Evolutionary conservation across 352 stramenopile genomes (phyloP).

Genomic region (Globisporangium emineosum): DNA sequence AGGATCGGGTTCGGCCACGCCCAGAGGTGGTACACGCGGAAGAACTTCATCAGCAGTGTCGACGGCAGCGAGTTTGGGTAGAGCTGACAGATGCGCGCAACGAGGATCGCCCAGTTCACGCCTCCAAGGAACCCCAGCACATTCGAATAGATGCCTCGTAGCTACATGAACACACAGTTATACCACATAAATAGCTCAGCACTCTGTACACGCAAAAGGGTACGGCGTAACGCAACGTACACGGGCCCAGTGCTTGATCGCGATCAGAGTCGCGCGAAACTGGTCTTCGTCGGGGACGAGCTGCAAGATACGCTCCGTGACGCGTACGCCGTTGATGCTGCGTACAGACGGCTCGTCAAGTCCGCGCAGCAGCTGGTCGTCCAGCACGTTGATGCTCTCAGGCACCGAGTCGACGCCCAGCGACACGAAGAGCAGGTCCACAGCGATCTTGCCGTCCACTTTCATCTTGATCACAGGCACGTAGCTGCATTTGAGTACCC

Average conservation of each 20-base stretch:
- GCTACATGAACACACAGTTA: constrained; percentile 20
- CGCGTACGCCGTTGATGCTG: constrained; percentile 94
- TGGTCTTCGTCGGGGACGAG: constrained; percentile 80
- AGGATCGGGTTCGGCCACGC: constrained; percentile 95
- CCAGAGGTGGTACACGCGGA: constrained; percentile 94
- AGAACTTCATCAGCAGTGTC: constrained; percentile 93
- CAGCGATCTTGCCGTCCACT: constrained; percentile 76
- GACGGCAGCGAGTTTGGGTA: constrained; percentile 84
- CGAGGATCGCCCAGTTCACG: constrained; percentile 98
- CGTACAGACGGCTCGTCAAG: constrained; percentile 92
- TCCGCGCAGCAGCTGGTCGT: constrained; percentile 73
- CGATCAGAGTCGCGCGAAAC: constrained; percentile 91
- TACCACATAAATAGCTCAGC: neutral
- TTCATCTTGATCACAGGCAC: constrained; percentile 94
- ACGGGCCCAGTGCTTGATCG: constrained; percentile 89
- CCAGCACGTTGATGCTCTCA: constrained; percentile 70
- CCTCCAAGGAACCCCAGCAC: constrained; percentile 97
- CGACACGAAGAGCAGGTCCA: constrained; percentile 94
- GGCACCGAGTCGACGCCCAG: constrained; percentile 62
- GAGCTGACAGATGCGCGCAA: constrained; percentile 93
- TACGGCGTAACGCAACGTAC: constrained; percentile 32
- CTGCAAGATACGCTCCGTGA: constrained; percentile 93
- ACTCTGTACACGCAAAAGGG: too few species aligned
- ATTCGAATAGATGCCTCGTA: constrained; percentile 98
- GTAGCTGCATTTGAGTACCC: constrained; percentile 35